These are phyloP conservation scores for Fraxinus albicans DNA, from an alignment of 305 asterid species.

Conservation along the genomic window DNA sequence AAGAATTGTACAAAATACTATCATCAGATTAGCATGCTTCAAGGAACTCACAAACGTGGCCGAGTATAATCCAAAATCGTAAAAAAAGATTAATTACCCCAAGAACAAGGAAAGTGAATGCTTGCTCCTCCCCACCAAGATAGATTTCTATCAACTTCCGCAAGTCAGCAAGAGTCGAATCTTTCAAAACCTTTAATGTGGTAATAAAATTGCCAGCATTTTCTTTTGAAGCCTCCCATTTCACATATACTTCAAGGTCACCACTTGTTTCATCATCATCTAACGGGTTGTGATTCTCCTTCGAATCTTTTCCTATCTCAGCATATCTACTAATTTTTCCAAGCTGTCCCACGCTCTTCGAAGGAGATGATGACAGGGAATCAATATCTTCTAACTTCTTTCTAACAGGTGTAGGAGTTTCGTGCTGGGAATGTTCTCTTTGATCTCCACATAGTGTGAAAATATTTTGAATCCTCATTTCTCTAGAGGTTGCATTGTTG, in stretches of 20 bases:
- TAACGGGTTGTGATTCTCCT: constrained; percentile 38
- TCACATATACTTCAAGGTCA: constrained; percentile 38
- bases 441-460: constrained; percentile 63
- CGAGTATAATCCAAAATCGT: not conserved
- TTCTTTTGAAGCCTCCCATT: constrained; percentile 85
- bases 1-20: not conserved
- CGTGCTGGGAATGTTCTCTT: constrained; percentile 47
- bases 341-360: not conserved
- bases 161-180: constrained; percentile 72
- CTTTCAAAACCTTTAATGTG: constrained; percentile 53
- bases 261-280: constrained; percentile 18
- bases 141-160: constrained; percentile 72
- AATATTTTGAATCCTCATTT: constrained; percentile 57
- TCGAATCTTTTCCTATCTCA: constrained; percentile 29
- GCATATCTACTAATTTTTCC: constrained; percentile 17
- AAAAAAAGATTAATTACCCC: constrained; percentile 40
- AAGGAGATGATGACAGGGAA: not conserved
- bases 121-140: constrained; percentile 56
- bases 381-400: constrained; percentile 19
- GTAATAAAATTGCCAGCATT: constrained; percentile 65
- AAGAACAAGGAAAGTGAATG: constrained; percentile 64
- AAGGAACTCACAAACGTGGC: not conserved
- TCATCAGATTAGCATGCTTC: not conserved
- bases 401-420: constrained; percentile 27
- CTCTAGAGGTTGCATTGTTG: constrained; percentile 25